Evolutionary conservation across 805 yeast species (phyloP).

Genomic region (Pichia heedii): DNA sequence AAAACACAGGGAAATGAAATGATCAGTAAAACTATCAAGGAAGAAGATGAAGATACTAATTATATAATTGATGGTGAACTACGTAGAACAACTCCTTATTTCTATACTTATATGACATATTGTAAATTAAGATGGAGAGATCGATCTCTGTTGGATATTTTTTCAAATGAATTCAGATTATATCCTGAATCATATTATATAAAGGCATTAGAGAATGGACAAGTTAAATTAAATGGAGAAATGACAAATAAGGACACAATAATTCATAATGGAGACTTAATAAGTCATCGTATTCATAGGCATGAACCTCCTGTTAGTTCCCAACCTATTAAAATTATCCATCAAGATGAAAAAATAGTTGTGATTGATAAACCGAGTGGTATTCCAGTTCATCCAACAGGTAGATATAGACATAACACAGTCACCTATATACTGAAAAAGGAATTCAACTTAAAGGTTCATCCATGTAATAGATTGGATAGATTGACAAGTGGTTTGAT

Average conservation of each 20-base stretch:
- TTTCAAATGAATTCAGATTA: constrained; percentile 78
- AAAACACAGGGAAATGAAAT: constrained; percentile 31
- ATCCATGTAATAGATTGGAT: constrained; percentile 83
- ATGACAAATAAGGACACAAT: constrained; percentile 56
- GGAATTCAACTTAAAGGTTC: constrained; percentile 58
- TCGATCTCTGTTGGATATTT: constrained; percentile 70
- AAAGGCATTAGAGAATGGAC: constrained; percentile 47
- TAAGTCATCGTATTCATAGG: constrained; percentile 70
- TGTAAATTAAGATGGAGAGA: constrained; percentile 92
- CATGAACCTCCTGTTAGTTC: constrained; percentile 84
- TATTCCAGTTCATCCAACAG: constrained; percentile 93
- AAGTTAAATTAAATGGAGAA: constrained; percentile 62
- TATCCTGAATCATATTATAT: constrained; percentile 58
- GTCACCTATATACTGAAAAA: constrained; percentile 69
- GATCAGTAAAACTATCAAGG: constrained; percentile 29
- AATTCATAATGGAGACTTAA: constrained; percentile 73
- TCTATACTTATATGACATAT: constrained; percentile 80
- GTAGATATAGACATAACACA: constrained; percentile 66
- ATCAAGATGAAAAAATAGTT: constrained; percentile 64
- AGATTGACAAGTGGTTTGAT: constrained; percentile 86
- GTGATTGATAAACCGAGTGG: constrained; percentile 94
- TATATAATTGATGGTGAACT: constrained; percentile 51
- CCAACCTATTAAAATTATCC: constrained; percentile 52
- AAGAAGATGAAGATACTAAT: constrained; percentile 51
- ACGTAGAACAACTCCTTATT: constrained; percentile 76